These are phyloP conservation scores for Thelonectria olida DNA, from an alignment of 2,329 filamentous ascomycete genomes.

Conservation along the genomic window DNA sequence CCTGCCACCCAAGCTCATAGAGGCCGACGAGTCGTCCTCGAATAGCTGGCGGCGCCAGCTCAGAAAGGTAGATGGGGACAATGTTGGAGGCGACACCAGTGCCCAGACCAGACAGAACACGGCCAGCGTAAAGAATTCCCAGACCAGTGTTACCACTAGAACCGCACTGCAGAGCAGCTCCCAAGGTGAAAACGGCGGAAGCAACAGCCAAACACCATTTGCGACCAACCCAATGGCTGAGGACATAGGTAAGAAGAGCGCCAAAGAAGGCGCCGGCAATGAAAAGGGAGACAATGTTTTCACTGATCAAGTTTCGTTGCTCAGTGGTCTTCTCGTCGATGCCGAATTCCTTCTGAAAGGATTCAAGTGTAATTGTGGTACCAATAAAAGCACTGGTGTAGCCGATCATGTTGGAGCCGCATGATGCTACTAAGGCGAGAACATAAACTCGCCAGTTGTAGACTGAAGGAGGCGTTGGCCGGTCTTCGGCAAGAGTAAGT, in stretches of 20 bases:
- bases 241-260: conserved; percentile 64
- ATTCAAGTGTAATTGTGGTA: conserved; percentile 68
- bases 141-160: conserved; percentile 61
- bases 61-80: conserved; percentile 57
- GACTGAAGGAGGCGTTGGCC: conserved; percentile 48
- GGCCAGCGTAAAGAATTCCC: conserved; percentile 56
- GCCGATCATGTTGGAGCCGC: conserved; percentile 53
- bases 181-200: conserved; percentile 48
- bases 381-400: conserved; percentile 70
- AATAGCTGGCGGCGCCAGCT: conserved; percentile 60
- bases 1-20: conserved; percentile 63
- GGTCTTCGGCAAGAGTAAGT: conserved; percentile 46
- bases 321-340: conserved; percentile 55
- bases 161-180: conserved; percentile 63
- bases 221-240: conserved; percentile 33
- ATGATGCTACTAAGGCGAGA: conserved; percentile 47
- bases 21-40: conserved; percentile 64
- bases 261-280: conserved; percentile 78
- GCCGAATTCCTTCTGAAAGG: conserved; percentile 69
- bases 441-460: conserved; percentile 49
- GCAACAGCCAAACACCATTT: conserved; percentile 49
- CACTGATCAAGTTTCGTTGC: conserved; percentile 61
- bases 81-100: conserved; percentile 51
- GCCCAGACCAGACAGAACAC: conserved; percentile 60
- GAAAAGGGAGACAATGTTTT: conserved; percentile 73